Evolutionary conservation across 179 eudicot species (phyloP), one percentile per base, ranked within the genome.

Genomic region (Spinacia oleracea): DNA sequence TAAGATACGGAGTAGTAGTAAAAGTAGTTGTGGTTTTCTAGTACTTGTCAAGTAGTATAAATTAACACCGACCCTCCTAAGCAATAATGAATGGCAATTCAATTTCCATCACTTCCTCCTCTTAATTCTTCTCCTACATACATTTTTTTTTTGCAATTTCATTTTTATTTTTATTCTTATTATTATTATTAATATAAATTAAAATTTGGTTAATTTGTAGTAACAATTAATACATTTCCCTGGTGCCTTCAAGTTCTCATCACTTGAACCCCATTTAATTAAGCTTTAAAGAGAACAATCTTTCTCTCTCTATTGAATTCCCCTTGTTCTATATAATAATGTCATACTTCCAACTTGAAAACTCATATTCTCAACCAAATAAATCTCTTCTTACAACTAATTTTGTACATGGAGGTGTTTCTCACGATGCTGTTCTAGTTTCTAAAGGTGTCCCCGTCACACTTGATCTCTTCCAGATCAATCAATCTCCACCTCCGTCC

Each of bases 321-420:
- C 40, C 48, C n/a, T n/a, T n/a, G n/a, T 50, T 53, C 78, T 83
- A 83, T 79, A 83, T 71, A 80, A 83, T 71, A 80, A 83, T 83
- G 85, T 73, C 82, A n/a, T n/a, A n/a, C 74, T 80, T 80, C 29
- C 71, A 65, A 9, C 46, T 79, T 72, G 77, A 83, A 79, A 76
- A 73, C 67, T 59, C 68, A 75, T 74, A 50, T 9, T 77, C 69
- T 23, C 85, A 70, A 32, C 79, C 67, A 9, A 60, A 51, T 31
- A 29, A 42, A 40, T 0, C 81, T 55, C 62, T 31, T 56, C n/a
- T 68, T 75, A 75, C 12, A n/a, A 42, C 15, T 62, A 42, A 20
- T 23, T 51, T 46, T n/a, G 31, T 34, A 50, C 25, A 11, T 43
- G 46, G 8, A 38, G 31, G 38, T 67, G 40, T 12, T 67, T 15